Percentiles rank a stretch among this genome's conserved stretches.
These are phyloP conservation scores for Pyrenochaeta sp. DNA, from an alignment of 2,329 filamentous ascomycete species.

Conservation along the genomic window DNA sequence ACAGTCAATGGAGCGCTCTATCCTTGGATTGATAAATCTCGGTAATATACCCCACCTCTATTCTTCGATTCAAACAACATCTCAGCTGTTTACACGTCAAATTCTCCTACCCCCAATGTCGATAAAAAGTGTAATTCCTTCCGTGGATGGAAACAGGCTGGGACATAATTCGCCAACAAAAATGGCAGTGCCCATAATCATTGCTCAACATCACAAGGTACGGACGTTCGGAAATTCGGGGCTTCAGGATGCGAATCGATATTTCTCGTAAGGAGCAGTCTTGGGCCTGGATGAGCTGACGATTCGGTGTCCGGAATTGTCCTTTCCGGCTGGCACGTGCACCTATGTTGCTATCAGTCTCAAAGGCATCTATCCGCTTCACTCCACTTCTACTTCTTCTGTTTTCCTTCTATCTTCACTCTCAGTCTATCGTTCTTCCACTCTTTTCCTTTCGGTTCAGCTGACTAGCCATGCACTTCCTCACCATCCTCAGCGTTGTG, in stretches of 20 bases:
- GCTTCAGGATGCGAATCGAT: too few relatives aligned
- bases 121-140: too few relatives aligned
- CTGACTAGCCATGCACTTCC: conserved; percentile 23
- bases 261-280: too few relatives aligned
- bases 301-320: conserved; percentile 11
- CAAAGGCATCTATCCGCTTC: background rate
- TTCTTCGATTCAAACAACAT: background rate
- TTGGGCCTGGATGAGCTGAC: conserved; percentile 2
- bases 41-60: background rate
- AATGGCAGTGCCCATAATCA: too few relatives aligned
- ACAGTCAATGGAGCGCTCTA: background rate
- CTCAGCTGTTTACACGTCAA: background rate
- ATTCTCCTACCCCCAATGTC: too few relatives aligned
- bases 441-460: background rate
- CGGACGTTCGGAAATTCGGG: too few relatives aligned
- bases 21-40: background rate
- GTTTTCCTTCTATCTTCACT: background rate
- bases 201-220: too few relatives aligned
- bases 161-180: too few relatives aligned
- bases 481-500: conserved; percentile 30
- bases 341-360: background rate
- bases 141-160: too few relatives aligned
- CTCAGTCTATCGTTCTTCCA: too few relatives aligned
- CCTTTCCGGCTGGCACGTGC: conserved; percentile 15
- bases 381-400: background rate